Base-by-base conservation (phyloP, 2,329 filamentous ascomycete species). In the Cryoendolithus antarcticus region DNA sequence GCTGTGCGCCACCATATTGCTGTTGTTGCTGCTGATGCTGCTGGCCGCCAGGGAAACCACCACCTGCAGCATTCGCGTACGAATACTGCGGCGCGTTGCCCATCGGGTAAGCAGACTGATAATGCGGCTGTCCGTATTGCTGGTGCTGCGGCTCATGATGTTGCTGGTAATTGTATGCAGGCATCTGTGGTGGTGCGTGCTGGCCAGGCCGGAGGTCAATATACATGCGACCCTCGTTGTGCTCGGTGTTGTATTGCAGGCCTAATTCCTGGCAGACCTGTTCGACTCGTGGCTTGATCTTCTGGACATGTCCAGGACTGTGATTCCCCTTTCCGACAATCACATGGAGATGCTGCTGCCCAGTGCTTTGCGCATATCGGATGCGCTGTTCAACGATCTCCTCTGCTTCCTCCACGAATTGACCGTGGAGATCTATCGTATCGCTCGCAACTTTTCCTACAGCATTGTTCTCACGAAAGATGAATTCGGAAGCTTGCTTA, bases 311-410 rank as follows among this genome's bases (percentile, higher is more conserved):
- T 48, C 79, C 74, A 7, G 65, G 67, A 37, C 78, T 85, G 65
- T 98, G 91, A 60, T 93, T 91, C 3, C 91, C 91, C 63, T 89
- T 93, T 55, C 91, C 91, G 27, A 96, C 89, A 54, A 98, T 95
- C 31, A 93, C 88, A 64, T 94, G 86, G 40, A 98, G 66, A 64
- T 94, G 85, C 12, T 69, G 75, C 65, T 93, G 81, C 1, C 84
- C 84, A 29, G 75, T 72, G 38, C 72, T 61, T 57, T 77, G 75
- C 42, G 86, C 86, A 49, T 83, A 79, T 49, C 76, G 75, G 55
- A 98, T 93, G 49, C 91, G 74, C 62, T 84, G 71, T 64, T 89
- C 84, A 12, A 96, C 68, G 41, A 95, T 91, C 47, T 85, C 75
- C 67, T 94, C 86, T 4, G 91, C 91, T 66, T 96, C 91, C 59